phyloP scores from a whole-genome alignment of 805 yeast species.

The Kodamaea kaohsiungensis region DNA sequence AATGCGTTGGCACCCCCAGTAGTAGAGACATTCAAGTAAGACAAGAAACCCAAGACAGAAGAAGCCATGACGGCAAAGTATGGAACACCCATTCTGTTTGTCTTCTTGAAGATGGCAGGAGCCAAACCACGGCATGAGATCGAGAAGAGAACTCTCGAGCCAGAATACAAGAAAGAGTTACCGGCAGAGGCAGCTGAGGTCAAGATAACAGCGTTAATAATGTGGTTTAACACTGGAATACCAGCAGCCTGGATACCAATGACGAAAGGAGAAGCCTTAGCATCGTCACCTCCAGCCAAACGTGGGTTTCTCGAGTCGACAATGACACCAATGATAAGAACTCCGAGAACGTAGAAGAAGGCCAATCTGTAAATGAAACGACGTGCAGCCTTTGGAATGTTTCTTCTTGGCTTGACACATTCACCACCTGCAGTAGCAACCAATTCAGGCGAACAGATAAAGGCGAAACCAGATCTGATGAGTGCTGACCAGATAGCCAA shows the following conservation, averaged over 20 bases:
- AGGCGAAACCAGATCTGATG: slow-evolving; percentile 27
- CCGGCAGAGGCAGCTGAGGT: slow-evolving; percentile 59
- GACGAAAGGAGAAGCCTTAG: slow-evolving; percentile 72
- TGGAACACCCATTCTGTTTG: slow-evolving; percentile 48
- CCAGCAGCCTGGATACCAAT: slow-evolving; percentile 73
- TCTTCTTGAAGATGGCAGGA: slow-evolving; percentile 33
- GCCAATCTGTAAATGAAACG: slow-evolving; percentile 55
- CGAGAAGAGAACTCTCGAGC: slow-evolving; percentile 60
- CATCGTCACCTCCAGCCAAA: slow-evolving; percentile 20
- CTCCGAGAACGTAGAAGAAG: slow-evolving; percentile 40
- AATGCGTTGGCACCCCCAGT: slow-evolving; percentile 53
- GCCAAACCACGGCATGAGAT: slow-evolving; percentile 58
- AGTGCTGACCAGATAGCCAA: slow-evolving; percentile 27
- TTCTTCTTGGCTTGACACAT: slow-evolving; percentile 57
- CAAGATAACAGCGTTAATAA: slow-evolving; percentile 75
- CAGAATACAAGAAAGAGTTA: slow-evolving; percentile 63
- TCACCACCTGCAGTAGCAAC: slow-evolving; percentile 55
- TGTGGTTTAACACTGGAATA: slow-evolving; percentile 67
- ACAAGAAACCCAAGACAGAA: slow-evolving; percentile 43
- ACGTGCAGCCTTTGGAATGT: slow-evolving; percentile 61
- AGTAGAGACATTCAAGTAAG: slow-evolving; percentile 45
- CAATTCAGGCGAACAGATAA: slow-evolving; percentile 51
- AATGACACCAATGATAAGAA: slow-evolving; percentile 41
- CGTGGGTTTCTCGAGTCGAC: slow-evolving; percentile 28
- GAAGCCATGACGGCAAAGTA: slow-evolving; percentile 33